phyloP scores from a whole-genome alignment of 106 monocot species.

The Dendrobium chrysotoxum region DNA sequence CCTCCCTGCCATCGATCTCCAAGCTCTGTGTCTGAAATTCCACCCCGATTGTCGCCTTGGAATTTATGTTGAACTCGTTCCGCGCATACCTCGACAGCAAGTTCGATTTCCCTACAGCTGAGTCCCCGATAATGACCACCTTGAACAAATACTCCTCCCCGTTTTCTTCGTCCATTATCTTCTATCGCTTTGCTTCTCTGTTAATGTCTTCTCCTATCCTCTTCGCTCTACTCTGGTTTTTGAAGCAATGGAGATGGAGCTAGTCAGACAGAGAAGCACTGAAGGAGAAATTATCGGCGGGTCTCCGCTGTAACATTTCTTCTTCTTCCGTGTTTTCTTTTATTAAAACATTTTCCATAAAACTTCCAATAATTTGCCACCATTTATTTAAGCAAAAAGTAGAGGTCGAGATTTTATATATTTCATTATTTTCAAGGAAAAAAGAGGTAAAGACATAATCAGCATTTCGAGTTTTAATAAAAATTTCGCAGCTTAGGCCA shows the following conservation, averaged over 20 bases:
- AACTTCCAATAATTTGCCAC: too few species aligned
- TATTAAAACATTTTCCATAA: too few species aligned
- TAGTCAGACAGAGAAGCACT: background rate
- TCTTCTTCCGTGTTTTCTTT: background rate
- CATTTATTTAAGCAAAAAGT: too few species aligned
- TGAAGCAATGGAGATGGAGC: background rate
- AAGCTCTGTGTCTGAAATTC: conserved; percentile 59
- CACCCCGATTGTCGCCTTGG: conserved; percentile 63
- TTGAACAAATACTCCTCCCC: conserved; percentile 38
- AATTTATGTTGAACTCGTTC: conserved; percentile 58
- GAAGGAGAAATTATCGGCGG: background rate
- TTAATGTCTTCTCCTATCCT: background rate
- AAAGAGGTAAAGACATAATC: too few species aligned
- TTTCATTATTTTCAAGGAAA: too few species aligned
- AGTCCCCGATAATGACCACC: conserved; percentile 42
- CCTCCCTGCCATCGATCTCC: conserved; percentile 31
- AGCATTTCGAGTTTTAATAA: too few species aligned
- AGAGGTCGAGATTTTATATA: too few species aligned
- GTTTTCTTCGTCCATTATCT: conserved; percentile 6
- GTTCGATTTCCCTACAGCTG: conserved; percentile 44
- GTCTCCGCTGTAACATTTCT: background rate
- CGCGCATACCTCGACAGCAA: conserved; percentile 30
- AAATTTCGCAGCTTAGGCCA: too few species aligned
- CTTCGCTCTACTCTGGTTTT: background rate
- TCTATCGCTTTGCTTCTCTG: background rate